phyloP scores from a whole-genome alignment of 768 basidiomycete species.

The Podaxis mareebaensis region DNA sequence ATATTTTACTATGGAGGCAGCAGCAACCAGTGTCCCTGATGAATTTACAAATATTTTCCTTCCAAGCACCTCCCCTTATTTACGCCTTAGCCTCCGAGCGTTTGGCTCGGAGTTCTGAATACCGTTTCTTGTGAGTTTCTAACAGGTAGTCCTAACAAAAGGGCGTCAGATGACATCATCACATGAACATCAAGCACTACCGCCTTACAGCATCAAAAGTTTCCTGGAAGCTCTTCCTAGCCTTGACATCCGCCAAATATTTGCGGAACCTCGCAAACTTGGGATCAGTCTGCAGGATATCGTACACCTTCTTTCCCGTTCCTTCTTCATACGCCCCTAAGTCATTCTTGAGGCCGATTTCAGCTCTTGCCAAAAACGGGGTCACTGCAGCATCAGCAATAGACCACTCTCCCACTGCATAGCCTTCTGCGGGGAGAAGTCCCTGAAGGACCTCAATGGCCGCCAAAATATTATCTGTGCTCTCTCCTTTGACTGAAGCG shows the following conservation, averaged over 20 bases:
- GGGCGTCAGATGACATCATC: not conserved
- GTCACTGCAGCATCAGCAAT: constrained; percentile 63
- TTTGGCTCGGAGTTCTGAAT: too few relatives aligned
- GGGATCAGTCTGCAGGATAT: constrained; percentile 39
- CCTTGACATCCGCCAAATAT: constrained; percentile 49
- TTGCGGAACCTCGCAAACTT: constrained; percentile 52
- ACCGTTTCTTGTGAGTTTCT: too few relatives aligned
- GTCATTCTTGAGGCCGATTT: constrained; percentile 46
- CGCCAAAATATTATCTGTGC: constrained; percentile 39
- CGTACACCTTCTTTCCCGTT: constrained; percentile 44
- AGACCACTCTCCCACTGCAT: constrained; percentile 49
- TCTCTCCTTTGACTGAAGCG: constrained; percentile 39
- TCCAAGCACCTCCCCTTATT: too few relatives aligned
- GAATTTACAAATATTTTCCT: too few relatives aligned
- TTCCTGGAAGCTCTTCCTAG: constrained; percentile 51
- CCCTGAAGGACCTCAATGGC: constrained; percentile 49
- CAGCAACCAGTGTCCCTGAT: too few relatives aligned
- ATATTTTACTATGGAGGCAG: too few relatives aligned
- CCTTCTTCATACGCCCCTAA: constrained; percentile 51
- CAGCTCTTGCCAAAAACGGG: constrained; percentile 61
- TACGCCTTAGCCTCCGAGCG: too few relatives aligned
- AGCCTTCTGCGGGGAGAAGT: constrained; percentile 49
- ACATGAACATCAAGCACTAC: not conserved
- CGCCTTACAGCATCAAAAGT: constrained; percentile 55
- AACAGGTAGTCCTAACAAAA: too few relatives aligned